These are phyloP conservation scores for Russula compacta DNA, from an alignment of 768 basidiomycete genomes.

Conservation along the genomic window DNA sequence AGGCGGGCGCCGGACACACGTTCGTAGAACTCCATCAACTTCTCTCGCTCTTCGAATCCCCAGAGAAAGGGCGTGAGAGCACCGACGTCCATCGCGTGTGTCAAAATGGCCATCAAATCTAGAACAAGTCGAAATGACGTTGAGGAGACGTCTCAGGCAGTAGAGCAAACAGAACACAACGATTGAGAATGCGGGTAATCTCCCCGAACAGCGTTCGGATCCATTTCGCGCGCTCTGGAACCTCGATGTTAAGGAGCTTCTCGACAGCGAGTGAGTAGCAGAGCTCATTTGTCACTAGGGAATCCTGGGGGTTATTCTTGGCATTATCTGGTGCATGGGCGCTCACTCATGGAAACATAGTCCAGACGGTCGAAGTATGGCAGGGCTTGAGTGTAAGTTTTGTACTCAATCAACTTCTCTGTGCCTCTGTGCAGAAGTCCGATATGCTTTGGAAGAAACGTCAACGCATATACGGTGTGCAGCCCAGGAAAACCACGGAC, in stretches of 20 bases:
- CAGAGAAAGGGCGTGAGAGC: conserved; percentile 97
- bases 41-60: conserved; percentile 99
- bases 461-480: conserved; percentile 1
- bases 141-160: not conserved
- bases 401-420: conserved; percentile 98
- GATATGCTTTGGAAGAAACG: conserved; percentile 54
- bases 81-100: conserved; percentile 96
- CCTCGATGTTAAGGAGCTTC: conserved; percentile 94
- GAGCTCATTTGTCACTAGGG: conserved; percentile 93
- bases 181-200: conserved; percentile 92
- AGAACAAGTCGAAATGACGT: not conserved
- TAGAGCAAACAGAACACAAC: conserved; percentile 34
- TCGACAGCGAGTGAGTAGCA: conserved; percentile 97
- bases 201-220: conserved; percentile 96
- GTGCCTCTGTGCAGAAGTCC: conserved; percentile 96
- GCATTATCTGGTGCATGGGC: not conserved
- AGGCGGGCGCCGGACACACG: conserved; percentile 96
- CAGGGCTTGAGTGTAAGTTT: conserved; percentile 93
- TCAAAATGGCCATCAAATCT: conserved; percentile 96
- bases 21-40: conserved; percentile 99
- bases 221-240: conserved; percentile 97
- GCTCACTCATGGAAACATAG: conserved; percentile 98
- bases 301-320: not conserved
- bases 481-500: conserved; percentile 28
- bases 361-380: conserved; percentile 99